A percentile compares a stretch with the other conserved stretches of the same genome.
phyloP scores from a whole-genome alignment of 1,284 basidiomycete genomes.

The Cutaneotrichosporon dermatis region DNA sequence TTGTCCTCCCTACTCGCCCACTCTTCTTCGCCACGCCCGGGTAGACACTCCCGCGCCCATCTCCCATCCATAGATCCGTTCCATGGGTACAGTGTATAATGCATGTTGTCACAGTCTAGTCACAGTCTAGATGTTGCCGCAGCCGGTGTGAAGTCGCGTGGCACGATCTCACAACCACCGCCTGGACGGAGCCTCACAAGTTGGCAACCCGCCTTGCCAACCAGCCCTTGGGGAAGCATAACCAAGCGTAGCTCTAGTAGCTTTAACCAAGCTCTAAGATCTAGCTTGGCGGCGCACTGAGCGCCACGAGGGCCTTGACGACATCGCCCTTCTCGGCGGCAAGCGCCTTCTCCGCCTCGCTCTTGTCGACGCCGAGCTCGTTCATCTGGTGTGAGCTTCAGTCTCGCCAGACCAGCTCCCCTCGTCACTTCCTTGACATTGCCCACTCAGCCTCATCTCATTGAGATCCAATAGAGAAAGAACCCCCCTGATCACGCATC shows the following conservation, averaged over 20 bases:
- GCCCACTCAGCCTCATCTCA: too few species aligned
- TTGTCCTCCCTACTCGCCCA: too few species aligned
- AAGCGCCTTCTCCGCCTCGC: constrained; percentile 33
- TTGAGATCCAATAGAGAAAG: too few species aligned
- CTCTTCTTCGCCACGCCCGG: too few species aligned
- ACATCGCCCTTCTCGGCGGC: constrained; percentile 36
- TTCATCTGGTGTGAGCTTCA: constrained; percentile 25
- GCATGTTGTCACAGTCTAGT: constrained; percentile 15
- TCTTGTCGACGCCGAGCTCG: constrained; percentile 33
- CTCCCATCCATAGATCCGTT: background rate
- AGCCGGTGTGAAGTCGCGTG: too few species aligned
- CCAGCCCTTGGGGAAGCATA: too few species aligned
- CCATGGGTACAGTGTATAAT: constrained; percentile 17
- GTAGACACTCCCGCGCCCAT: too few species aligned
- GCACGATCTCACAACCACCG: background rate
- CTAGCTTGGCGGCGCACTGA: constrained; percentile 17
- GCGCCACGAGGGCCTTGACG: constrained; percentile 36
- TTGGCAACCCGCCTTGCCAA: too few species aligned
- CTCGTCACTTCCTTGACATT: background rate
- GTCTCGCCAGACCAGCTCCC: background rate
- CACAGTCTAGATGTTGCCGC: background rate
- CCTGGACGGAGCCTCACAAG: too few species aligned
- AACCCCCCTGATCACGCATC: too few species aligned
- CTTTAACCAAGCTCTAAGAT: too few species aligned
- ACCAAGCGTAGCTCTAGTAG: too few species aligned